These are phyloP conservation scores for Pelargonium nanum DNA, from an alignment of 345 rosid species.

Conservation along the genomic window DNA sequence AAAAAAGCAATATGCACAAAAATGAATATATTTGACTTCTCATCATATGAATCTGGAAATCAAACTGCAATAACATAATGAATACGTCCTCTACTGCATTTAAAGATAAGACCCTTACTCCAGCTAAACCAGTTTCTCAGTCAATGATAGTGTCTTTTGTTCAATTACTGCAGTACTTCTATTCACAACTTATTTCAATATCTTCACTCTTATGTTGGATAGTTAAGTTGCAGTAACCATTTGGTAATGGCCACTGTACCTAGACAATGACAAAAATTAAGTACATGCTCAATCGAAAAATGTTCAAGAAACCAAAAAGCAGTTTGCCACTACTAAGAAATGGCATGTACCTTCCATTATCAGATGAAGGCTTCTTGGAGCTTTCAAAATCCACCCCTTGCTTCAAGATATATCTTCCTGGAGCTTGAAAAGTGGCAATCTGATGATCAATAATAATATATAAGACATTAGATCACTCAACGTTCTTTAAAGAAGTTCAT, in stretches of 20 bases:
- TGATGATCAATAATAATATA: conserved; percentile 18
- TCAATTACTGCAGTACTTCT: no score
- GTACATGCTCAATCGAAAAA: background rate
- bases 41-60: background rate
- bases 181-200: no score
- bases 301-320: background rate
- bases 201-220: no score
- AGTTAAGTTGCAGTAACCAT: no score
- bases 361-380: conserved; percentile 49
- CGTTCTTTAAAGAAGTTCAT: conserved; percentile 15
- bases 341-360: conserved; percentile 58
- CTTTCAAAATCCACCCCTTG: conserved; percentile 49
- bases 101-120: no score
- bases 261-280: no score
- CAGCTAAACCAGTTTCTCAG: no score
- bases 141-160: no score
- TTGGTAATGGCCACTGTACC: no score
- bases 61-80: background rate
- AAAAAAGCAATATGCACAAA: background rate
- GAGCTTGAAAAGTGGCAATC: conserved; percentile 81
- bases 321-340: background rate
- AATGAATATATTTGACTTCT: background rate
- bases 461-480: conserved; percentile 21
- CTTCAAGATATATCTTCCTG: conserved; percentile 73
- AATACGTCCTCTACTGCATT: background rate